Percentiles rank a stretch among this genome's conserved stretches.
These are phyloP conservation scores for Anthostomella pinea DNA, from an alignment of 2,329 filamentous ascomycete species.

Conservation along the genomic window DNA sequence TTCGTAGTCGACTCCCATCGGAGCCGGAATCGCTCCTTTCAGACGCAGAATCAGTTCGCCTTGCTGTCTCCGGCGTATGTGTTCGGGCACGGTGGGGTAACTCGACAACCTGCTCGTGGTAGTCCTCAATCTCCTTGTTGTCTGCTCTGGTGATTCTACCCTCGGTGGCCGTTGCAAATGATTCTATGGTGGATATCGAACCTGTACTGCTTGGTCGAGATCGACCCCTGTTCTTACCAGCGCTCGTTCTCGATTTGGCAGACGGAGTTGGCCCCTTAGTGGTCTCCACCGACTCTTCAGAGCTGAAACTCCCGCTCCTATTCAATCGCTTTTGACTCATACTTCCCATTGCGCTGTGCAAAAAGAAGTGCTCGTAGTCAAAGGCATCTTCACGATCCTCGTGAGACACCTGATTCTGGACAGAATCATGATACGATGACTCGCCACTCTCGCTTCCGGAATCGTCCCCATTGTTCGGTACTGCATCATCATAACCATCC, in stretches of 20 bases:
- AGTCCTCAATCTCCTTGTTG: constrained; percentile 18
- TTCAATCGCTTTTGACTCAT: constrained; percentile 56
- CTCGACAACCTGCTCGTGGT: constrained; percentile 18
- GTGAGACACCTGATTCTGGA: constrained; percentile 66
- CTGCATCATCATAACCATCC: constrained; percentile 33
- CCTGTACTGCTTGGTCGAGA: constrained; percentile 45
- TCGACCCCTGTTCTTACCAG: constrained; percentile 22
- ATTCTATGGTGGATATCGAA: constrained; percentile 50
- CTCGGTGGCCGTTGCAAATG: constrained; percentile 57
- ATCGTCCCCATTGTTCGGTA: constrained; percentile 35
- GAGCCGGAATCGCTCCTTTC: constrained; percentile 24
- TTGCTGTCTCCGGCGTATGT: constrained; percentile 32
- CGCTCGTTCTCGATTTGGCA: constrained; percentile 12
- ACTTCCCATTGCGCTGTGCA: constrained; percentile 86
- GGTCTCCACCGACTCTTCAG: constrained; percentile 61
- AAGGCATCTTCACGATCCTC: constrained; percentile 94
- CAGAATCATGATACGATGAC: constrained; percentile 60
- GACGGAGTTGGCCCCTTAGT: constrained; percentile 47
- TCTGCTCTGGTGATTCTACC: constrained; percentile 32
- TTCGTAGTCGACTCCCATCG: constrained; percentile 22
- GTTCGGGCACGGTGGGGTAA: constrained; percentile 26
- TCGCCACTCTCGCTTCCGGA: constrained; percentile 60
- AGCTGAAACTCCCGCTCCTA: constrained; percentile 51
- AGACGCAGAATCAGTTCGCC: constrained; percentile 23
- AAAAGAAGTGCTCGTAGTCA: constrained; percentile 93